Evolutionary conservation across 169 alveolate species (phyloP).

Genomic region (Neospora caninum): DNA sequence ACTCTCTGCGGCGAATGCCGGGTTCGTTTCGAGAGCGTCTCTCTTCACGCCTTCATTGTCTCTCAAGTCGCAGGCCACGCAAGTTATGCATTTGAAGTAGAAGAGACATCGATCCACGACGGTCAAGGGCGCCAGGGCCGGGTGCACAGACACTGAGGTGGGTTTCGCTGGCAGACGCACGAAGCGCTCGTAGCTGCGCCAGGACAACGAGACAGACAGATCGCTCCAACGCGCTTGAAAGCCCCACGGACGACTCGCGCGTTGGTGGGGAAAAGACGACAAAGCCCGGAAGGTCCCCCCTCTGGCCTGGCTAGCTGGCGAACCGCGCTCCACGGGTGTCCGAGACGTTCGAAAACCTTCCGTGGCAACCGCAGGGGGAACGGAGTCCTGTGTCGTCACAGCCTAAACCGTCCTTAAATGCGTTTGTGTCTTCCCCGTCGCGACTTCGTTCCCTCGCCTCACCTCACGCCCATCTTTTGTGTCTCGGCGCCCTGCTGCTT

Average conservation of each 20-base stretch:
- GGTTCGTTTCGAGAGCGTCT: constrained; percentile 56
- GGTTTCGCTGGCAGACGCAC: constrained; percentile 10
- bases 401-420: too few relatives aligned
- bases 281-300: too few relatives aligned
- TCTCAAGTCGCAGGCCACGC: constrained; percentile 65
- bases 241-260: too few relatives aligned
- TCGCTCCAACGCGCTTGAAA: too few relatives aligned
- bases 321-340: too few relatives aligned
- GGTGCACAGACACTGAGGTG: constrained; percentile 48
- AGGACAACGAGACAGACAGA: too few relatives aligned
- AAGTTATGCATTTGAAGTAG: constrained; percentile 55
- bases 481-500: neutral
- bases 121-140: constrained; percentile 57
- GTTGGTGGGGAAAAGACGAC: too few relatives aligned
- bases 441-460: neutral
- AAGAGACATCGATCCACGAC: constrained; percentile 62
- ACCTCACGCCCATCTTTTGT: neutral
- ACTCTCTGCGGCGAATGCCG: constrained; percentile 56
- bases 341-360: too few relatives aligned
- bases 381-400: too few relatives aligned
- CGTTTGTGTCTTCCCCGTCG: neutral
- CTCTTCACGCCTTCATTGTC: constrained; percentile 46
- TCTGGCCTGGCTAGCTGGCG: too few relatives aligned
- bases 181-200: constrained; percentile 15
- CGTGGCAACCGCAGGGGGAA: too few relatives aligned